A percentile compares a stretch with the other conserved stretches of the same genome.
Conservation (phyloP, 1,284 basidiomycete species). For the Veloboletus limbatus region DNA sequence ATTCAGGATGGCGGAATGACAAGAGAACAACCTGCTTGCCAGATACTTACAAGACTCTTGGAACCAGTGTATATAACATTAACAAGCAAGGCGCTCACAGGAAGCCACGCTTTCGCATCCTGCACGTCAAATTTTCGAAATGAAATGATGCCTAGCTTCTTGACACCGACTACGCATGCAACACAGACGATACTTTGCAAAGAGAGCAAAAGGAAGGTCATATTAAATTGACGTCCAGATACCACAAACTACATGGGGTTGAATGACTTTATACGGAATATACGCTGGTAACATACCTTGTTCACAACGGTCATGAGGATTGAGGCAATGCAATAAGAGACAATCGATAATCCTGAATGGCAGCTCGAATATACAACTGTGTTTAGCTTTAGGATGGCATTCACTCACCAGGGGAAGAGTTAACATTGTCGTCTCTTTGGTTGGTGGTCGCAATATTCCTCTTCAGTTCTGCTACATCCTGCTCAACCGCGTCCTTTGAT, state of each 20-base stretch:
- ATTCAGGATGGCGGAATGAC: conserved; percentile 4
- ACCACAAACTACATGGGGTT: conserved; percentile 75
- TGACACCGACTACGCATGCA: conserved; percentile 70
- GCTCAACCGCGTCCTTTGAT: conserved; percentile 14
- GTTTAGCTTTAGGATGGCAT: background rate
- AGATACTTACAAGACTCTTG: conserved; percentile 80
- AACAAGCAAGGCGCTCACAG: conserved; percentile 90
- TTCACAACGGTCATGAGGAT: conserved; percentile 99
- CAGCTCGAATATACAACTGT: background rate
- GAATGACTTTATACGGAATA: conserved; percentile 4
- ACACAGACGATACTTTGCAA: conserved; percentile 92
- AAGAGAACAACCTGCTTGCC: background rate
- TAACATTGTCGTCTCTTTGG: conserved; percentile 17
- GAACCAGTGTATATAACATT: conserved; percentile 97
- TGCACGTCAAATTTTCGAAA: conserved; percentile 83
- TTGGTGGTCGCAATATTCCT: conserved; percentile 29
- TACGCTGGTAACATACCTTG: conserved; percentile 61
- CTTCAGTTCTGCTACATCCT: conserved; percentile 32
- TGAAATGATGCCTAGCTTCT: conserved; percentile 80
- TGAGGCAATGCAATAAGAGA: conserved; percentile 91
- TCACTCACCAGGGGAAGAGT: conserved; percentile 28
- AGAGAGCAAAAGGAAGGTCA: conserved; percentile 94
- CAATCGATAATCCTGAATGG: conserved; percentile 67
- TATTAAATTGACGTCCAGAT: conserved; percentile 90
- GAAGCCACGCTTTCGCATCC: conserved; percentile 93